Evolutionary conservation across 345 rosid genomes (phyloP), one percentile per base, ranked within the genome.

Genomic region (Corchorus capsularis): DNA sequence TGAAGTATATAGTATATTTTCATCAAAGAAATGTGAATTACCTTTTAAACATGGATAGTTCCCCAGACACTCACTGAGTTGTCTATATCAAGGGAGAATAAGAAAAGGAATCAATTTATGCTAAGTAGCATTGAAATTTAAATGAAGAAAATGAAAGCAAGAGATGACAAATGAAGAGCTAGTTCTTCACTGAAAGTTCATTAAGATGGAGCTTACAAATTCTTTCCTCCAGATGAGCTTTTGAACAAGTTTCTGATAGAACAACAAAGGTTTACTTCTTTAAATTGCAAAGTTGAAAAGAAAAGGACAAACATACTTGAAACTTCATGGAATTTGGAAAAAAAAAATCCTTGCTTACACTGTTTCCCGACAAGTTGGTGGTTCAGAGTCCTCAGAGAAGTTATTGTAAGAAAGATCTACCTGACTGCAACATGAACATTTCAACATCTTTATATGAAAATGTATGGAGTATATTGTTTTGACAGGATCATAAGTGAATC

Each of bases 381-480:
- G 79, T 12, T 35, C 72, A 16, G 54, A 9, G 59, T 53, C 39
- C 68, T 1, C 68, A 34, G 69, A 68, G 2, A 89, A 83, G 69
- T 86, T 75, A 60, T 89, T 89, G 75, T 89, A 89, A 5, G 89
- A 86, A 67, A 89, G 78, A 78, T 89, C 92, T 54, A 55, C 3
- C 19, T 0, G 4, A 11, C 92, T 89, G 89, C 46, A 57, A 10
- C 67, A 32, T 8, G 17, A 69, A 69, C 19, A 34, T 32, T 34
- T 49, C 16, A 49, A 49, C 4, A 39, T 49, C 43, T 49, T 68
- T 39, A 15, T 67, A 5, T 5, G 9, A 45, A 45, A 27, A 15
- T 15, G 43, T 43, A 68, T 27, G 27, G 27, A 13, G 14, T 27
- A 67, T 10, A 37, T 11, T 27, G 16, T 27, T 60, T 57, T 60